Evolutionary conservation across 148 eudicot genomes (phyloP).

Genomic region (Rhododendron kiyosumense): DNA sequence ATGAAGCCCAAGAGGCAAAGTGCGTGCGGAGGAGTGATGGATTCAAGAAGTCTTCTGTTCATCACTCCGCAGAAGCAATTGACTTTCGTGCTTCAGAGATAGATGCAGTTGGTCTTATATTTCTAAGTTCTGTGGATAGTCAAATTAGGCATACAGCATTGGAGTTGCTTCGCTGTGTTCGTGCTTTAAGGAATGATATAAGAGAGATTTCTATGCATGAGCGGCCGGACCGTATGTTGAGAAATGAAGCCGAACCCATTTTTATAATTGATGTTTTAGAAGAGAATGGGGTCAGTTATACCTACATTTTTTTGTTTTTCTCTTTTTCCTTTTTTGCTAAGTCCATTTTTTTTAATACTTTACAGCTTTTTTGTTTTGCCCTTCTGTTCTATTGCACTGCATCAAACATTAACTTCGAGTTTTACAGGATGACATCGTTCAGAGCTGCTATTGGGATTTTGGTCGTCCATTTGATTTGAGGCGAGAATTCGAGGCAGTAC

Average conservation of each 20-base stretch:
- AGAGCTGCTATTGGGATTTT: conserved; percentile 96
- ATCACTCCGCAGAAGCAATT: conserved; percentile 73
- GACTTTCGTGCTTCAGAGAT: conserved; percentile 96
- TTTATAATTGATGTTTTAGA: conserved; percentile 93
- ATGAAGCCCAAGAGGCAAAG: conserved; percentile 57
- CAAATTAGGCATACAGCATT: conserved; percentile 97
- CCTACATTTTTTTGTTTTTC: conserved; percentile 2
- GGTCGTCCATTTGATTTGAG: conserved; percentile 91
- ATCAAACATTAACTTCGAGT: conserved; percentile 1
- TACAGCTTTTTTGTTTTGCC: background rate
- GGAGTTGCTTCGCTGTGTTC: conserved; percentile 94
- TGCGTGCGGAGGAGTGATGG: conserved; percentile 56
- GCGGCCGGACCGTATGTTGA: conserved; percentile 50
- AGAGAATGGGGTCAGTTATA: conserved; percentile 83
- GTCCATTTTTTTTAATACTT: background rate
- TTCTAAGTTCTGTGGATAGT: conserved; percentile 93
- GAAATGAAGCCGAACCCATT: conserved; percentile 84
- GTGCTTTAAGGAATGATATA: conserved; percentile 91
- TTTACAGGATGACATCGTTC: conserved; percentile 96
- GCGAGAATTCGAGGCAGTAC: conserved; percentile 84
- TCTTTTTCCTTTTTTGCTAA: background rate
- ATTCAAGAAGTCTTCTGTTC: conserved; percentile 74
- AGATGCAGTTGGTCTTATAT: conserved; percentile 97
- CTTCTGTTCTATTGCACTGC: background rate
- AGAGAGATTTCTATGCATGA: conserved; percentile 61